Percentiles rank a stretch among this genome's conserved stretches.
Evolutionary conservation across 345 rosid genomes (phyloP).

Genomic region (Pistacia atlantica): DNA sequence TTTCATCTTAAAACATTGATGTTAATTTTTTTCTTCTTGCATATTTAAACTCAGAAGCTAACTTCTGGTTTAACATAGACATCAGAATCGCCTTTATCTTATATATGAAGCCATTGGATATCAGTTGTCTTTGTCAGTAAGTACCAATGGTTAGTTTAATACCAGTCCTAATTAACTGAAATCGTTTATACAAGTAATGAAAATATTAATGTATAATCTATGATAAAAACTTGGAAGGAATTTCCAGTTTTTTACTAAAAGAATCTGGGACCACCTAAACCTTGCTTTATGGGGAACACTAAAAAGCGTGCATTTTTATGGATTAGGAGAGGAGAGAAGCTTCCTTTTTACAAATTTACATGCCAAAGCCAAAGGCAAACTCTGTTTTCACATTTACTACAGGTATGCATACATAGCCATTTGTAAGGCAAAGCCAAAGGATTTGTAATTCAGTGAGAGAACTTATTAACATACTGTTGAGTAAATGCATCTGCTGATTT

Average conservation of each 20-base stretch:
- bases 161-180: background rate
- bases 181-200: slow-evolving; percentile 3
- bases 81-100: no score
- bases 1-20: slow-evolving; percentile 1
- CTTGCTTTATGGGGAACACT: slow-evolving; percentile 30
- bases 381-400: slow-evolving; percentile 11
- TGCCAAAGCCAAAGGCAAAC: slow-evolving; percentile 5
- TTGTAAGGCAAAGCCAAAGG: slow-evolving; percentile 6
- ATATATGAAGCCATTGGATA: background rate
- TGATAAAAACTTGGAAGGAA: slow-evolving; percentile 4
- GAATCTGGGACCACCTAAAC: slow-evolving; percentile 38
- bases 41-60: background rate
- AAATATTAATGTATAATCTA: background rate
- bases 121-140: background rate
- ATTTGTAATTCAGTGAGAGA: no score
- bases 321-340: slow-evolving; percentile 38
- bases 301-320: slow-evolving; percentile 16
- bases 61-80: background rate
- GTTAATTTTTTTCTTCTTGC: slow-evolving; percentile 1
- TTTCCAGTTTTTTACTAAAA: slow-evolving; percentile 18
- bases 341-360: slow-evolving; percentile 35
- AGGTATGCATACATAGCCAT: background rate
- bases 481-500: slow-evolving; percentile 10
- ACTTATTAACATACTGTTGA: background rate
- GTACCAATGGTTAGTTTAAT: background rate